Percentiles rank a stretch among this genome's conserved stretches.
Evolutionary conservation across 2,329 filamentous ascomycete genomes (phyloP).

Genomic region (Calonectria montana): DNA sequence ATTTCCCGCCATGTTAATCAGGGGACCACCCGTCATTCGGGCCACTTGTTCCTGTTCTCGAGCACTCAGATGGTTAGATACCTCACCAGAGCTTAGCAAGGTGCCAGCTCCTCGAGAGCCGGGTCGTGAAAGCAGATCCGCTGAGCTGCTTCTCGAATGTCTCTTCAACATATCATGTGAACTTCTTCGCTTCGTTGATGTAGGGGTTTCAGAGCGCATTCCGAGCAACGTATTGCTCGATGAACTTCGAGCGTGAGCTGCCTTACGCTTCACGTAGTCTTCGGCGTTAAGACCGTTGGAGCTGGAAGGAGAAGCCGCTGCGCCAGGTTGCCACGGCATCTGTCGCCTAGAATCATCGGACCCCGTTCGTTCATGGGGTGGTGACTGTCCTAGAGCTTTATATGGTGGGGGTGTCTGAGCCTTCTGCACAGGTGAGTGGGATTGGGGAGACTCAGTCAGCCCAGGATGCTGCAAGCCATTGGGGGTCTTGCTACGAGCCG

Average conservation of each 20-base stretch:
- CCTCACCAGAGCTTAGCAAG: conserved; percentile 54
- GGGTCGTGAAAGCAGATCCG: conserved; percentile 62
- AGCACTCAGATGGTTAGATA: conserved; percentile 76
- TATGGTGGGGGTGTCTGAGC: conserved; percentile 37
- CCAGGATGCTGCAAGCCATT: conserved; percentile 28
- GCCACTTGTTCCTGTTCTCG: conserved; percentile 92
- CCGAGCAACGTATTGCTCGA: conserved; percentile 60
- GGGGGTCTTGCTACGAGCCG: conserved; percentile 46
- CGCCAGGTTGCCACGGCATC: conserved; percentile 83
- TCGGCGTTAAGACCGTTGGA: conserved; percentile 76
- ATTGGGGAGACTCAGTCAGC: conserved; percentile 36
- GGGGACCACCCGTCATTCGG: conserved; percentile 79
- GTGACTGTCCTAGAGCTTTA: conserved; percentile 10
- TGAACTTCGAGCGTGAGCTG: conserved; percentile 69
- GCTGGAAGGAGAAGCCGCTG: conserved; percentile 59
- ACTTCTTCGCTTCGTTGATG: conserved; percentile 51
- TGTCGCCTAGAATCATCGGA: conserved; percentile 71
- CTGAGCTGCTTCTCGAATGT: conserved; percentile 57
- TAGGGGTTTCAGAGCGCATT: conserved; percentile 39
- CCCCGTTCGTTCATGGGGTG: conserved; percentile 57
- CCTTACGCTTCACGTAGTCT: conserved; percentile 85
- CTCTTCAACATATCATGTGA: conserved; percentile 54
- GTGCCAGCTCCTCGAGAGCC: conserved; percentile 69
- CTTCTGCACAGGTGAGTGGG: conserved; percentile 48
- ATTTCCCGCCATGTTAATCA: conserved; percentile 74